Evolutionary conservation across 2,329 filamentous ascomycete species (phyloP), one percentile per base, ranked within the genome.

Genomic region (Sarocladium brachiariae): DNA sequence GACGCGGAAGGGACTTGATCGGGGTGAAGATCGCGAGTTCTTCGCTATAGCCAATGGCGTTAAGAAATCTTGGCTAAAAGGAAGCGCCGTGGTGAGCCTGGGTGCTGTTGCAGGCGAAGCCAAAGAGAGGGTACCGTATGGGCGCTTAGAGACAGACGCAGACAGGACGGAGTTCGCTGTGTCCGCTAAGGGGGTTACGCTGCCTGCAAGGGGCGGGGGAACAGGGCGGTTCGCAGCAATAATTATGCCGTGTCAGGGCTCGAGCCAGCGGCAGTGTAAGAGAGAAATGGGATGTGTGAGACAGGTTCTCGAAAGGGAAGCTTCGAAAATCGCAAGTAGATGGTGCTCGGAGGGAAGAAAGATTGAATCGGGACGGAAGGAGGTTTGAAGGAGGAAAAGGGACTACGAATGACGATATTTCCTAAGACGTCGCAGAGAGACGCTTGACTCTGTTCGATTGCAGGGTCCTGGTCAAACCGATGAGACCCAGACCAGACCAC

Each of bases 371-470:
- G 23, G n/a, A 47, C 43, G 43, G 27, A 47, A 47, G 21, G 5
- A 47, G 16, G 43, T 33, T 31, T 14, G 25, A 4, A 47, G n/a
- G 43, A 47, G 21, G 27, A 19, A 47, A 11, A 47, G 43, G 18
- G 24, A 21, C 43, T 9, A 19, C 25, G 43, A 16, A 31, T 47
- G 43, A 47, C 43, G 43, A 47, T 47, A 47, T 47, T 47, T 47
- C 43, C 43, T 13, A 30, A 19, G 25, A 31, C 27, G 43, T 47
- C 43, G 43, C 43, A 47, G 43, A 47, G 16, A 31, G 24, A 21
- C 43, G 24, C 43, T 33, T 33, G 43, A 23, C 43, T 33, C 11
- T 16, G 43, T 11, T n/a, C 21, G 24, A 47, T 47, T 47, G 33
- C 43, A 47, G 43, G 43, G 43, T 47, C 33, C 24, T 33, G 7